Base-by-base conservation (phyloP, 805 yeast genomes). In the Blastobotrys attinorum region DNA sequence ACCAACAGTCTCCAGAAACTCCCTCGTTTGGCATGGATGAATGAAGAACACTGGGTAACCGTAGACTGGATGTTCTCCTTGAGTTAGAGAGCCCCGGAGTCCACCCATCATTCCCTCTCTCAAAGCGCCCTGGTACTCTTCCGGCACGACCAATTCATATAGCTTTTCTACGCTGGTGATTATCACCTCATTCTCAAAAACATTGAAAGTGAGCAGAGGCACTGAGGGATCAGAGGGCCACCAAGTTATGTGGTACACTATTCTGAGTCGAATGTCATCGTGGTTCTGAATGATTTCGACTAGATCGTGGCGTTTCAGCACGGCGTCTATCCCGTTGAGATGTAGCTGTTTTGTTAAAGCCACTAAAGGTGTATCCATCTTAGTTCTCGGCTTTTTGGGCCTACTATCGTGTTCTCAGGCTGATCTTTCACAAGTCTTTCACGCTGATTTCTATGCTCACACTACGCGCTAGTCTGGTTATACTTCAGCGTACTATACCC, bases 11-110 rank as follows among this genome's bases (percentile, higher is more conserved):
- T 50, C 52, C 23, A 67, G 52, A 44, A 65, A 44, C 6, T 52
- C 56, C 3, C 46, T 37, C 0, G 71, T 61, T 33, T 63, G 61
- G 52, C 76, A 71, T 3, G 75, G 75, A 47, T 71, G 76, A 0
- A 71, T 33, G 40, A 58, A 61, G 41, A 59, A 52, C 13, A 47
- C 37, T 4, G 62, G 62, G 33, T 47, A 43, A 3, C 58, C 57
- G 25, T 49, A 45, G 7, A 49, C n/a, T 4, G 64, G 64, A 41
- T 57, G 62, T 32, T 56, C 65, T 2, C 51, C 51, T 29, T 52
- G 56, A 22, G 55, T 51, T 22, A 44, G 42, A 13, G 52, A 44
- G 5, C 40, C 43, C 11, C 29, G 7, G 29, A 25, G 11, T 25
- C 29, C 29, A 25, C 10, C 11, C 7, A 38, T 44, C 23, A 42